Conservation (phyloP, 2,329 filamentous ascomycete species). For the Alternaria tenuissima region DNA sequence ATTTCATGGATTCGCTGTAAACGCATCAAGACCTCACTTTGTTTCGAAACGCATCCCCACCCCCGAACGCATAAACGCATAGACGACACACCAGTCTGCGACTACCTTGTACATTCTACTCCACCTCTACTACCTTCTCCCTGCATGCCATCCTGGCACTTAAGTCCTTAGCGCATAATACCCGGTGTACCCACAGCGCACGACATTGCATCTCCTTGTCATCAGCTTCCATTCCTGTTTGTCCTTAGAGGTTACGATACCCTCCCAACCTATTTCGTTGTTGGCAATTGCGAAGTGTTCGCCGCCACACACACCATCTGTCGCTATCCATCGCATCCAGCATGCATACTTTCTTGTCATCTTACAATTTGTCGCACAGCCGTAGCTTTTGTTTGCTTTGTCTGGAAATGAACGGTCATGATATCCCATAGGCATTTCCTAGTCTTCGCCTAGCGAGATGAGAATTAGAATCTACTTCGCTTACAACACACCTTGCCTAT, state of each 20-base stretch:
- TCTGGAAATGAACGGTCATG: slow-evolving; percentile 3
- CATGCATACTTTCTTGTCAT: slow-evolving; percentile 13
- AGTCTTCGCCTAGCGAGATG: neutral
- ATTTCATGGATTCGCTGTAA: slow-evolving; percentile 38
- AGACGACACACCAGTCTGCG: slow-evolving; percentile 6
- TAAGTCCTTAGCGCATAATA: slow-evolving; percentile 17
- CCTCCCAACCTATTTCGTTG: slow-evolving; percentile 4
- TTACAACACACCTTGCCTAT: neutral
- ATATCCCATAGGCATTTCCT: slow-evolving; percentile 1
- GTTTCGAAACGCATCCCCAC: slow-evolving; percentile 26
- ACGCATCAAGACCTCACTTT: slow-evolving; percentile 14
- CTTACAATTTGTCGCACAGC: slow-evolving; percentile 1
- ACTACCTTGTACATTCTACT: slow-evolving; percentile 13
- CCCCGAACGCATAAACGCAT: slow-evolving; percentile 22
- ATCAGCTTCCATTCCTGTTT: neutral
- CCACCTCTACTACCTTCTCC: slow-evolving; percentile 1
- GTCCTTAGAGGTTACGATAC: slow-evolving; percentile 18
- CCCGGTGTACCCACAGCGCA: slow-evolving; percentile 20
- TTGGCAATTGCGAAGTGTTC: slow-evolving; percentile 23
- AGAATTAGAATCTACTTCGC: neutral
- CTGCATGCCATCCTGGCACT: slow-evolving; percentile 1
- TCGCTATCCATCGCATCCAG: slow-evolving; percentile 29
- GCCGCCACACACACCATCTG: slow-evolving; percentile 19
- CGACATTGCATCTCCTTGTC: slow-evolving; percentile 6
- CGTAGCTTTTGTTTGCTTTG: slow-evolving; percentile 2